Conservation (phyloP, 345 rosid genomes). For the Garcia nutans region DNA sequence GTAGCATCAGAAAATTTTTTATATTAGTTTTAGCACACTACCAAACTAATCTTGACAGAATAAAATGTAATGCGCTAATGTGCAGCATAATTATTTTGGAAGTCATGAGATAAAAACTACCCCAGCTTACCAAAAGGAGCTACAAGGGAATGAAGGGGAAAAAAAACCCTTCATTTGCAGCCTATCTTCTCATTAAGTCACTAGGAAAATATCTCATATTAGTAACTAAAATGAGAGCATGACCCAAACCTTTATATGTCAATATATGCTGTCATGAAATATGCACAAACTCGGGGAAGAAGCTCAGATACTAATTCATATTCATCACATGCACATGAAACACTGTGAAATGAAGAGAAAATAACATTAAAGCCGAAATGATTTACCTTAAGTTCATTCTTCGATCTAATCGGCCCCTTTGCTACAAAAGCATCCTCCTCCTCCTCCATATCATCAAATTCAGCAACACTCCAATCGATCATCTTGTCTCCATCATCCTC, state of each 20-base stretch:
- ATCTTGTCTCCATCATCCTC: constrained; percentile 33
- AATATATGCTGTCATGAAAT: not conserved
- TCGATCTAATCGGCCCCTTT: constrained; percentile 69
- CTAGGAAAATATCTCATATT: not conserved
- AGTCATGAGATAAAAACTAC: not conserved
- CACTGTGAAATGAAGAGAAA: constrained; percentile 5
- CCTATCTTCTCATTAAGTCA: not conserved
- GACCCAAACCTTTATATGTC: not conserved
- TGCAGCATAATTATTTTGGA: not conserved
- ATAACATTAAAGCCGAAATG: constrained; percentile 17
- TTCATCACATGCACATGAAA: constrained; percentile 13
- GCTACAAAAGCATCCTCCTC: constrained; percentile 34
- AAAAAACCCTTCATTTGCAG: not conserved
- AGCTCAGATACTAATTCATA: not conserved
- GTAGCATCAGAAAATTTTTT: not conserved
- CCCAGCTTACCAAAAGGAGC: not conserved
- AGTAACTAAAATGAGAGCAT: not conserved
- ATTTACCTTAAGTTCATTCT: constrained; percentile 75
- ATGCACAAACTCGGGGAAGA: not conserved
- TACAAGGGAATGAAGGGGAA: not conserved
- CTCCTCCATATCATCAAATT: constrained; percentile 39
- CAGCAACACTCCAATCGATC: constrained; percentile 53
- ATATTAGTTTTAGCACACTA: not conserved
- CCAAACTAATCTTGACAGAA: not conserved
- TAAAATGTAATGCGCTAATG: not conserved